phyloP scores from a whole-genome alignment of 352 stramenopile species.

The Globisporangium canariense region DNA sequence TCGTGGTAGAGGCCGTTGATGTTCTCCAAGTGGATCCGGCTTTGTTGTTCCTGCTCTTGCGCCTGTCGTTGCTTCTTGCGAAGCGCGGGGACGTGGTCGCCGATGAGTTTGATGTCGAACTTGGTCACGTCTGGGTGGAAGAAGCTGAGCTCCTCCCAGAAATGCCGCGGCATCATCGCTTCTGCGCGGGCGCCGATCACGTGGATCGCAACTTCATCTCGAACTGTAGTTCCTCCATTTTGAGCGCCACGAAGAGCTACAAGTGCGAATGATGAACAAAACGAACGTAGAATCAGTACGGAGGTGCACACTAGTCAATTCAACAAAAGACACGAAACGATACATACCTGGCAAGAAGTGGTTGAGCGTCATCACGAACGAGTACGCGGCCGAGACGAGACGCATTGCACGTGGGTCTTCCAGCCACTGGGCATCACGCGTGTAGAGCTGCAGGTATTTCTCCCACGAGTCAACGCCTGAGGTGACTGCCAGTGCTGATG shows the following conservation, averaged over 20 bases:
- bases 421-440: constrained; percentile 28
- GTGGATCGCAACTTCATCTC: constrained; percentile 29
- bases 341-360: constrained; percentile 33
- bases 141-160: constrained; percentile 60
- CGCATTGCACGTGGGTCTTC: constrained; percentile 30
- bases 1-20: constrained; percentile 58
- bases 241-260: not conserved
- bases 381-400: constrained; percentile 66
- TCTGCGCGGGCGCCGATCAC: constrained; percentile 68
- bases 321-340: not conserved
- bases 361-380: constrained; percentile 63
- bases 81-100: constrained; percentile 55
- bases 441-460: constrained; percentile 43
- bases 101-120: constrained; percentile 57
- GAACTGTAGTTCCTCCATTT: constrained; percentile 15
- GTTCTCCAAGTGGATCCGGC: constrained; percentile 33
- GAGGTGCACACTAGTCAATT: not conserved
- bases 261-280: not conserved
- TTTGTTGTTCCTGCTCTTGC: constrained; percentile 10
- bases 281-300: not conserved
- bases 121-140: constrained; percentile 25
- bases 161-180: constrained; percentile 65
- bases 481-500: not conserved
- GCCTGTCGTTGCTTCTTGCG: constrained; percentile 19
- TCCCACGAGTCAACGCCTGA: constrained; percentile 30